Conservation (phyloP, 2,329 filamentous ascomycete species). For the Paracoccidioides lutzii region DNA sequence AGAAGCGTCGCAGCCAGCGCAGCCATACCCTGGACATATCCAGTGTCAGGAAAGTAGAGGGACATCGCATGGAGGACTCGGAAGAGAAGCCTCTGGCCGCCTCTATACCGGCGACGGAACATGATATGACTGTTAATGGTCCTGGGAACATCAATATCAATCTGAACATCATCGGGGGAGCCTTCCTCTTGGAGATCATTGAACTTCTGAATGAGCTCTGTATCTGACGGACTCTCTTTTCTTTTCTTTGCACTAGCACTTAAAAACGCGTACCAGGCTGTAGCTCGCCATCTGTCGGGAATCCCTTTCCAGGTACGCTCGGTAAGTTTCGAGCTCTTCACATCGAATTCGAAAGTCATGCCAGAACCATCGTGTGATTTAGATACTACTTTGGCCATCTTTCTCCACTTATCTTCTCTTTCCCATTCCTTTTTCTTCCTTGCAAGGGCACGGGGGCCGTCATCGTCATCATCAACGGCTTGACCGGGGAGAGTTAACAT, state of each 20-base stretch:
- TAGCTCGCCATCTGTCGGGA: constrained; percentile 83
- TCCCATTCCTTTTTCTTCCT: constrained; percentile 47
- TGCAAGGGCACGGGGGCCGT: constrained; percentile 34
- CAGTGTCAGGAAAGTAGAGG: constrained; percentile 78
- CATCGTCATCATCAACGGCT: constrained; percentile 37
- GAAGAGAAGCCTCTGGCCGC: constrained; percentile 83
- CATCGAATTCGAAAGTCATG: constrained; percentile 67
- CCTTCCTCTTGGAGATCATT: constrained; percentile 57
- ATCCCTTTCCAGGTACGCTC: constrained; percentile 96
- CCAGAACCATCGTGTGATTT: constrained; percentile 41
- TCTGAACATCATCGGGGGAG: constrained; percentile 87
- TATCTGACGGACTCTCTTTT: constrained; percentile 50
- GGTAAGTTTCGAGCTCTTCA: constrained; percentile 68
- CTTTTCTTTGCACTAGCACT: constrained; percentile 58
- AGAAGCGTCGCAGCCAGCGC: constrained; percentile 81
- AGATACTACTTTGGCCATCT: constrained; percentile 45
- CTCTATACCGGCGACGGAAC: constrained; percentile 84
- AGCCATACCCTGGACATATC: constrained; percentile 97
- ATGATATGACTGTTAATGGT: constrained; percentile 95
- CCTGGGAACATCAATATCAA: constrained; percentile 89
- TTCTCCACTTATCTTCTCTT: constrained; percentile 54
- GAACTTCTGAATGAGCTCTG: constrained; percentile 59
- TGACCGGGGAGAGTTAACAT: constrained; percentile 51
- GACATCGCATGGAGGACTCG: constrained; percentile 84
- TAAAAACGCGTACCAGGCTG: constrained; percentile 92